Base-by-base conservation (phyloP, 305 asterid genomes). In the Solanum hybrid region DNA sequence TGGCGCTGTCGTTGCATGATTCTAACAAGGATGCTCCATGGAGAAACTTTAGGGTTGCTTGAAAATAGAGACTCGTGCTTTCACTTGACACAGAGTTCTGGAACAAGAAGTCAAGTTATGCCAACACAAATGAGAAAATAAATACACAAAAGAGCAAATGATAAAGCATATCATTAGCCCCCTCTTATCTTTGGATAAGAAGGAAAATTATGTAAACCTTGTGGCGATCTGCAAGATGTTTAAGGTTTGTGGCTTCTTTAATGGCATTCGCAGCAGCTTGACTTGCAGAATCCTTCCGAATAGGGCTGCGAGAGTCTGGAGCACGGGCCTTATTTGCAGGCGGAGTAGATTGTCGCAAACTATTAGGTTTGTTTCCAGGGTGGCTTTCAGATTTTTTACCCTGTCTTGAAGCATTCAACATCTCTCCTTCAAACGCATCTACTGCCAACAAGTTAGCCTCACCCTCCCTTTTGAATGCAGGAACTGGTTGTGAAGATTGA, bases 31-130 rank as follows among this genome's bases (percentile, higher is more conserved):
- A 97, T 77, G 99, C 99, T 91, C 98, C 99, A 77, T 95, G 95
- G 69, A 98, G 99, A 92, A 98, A 98, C 88, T 97, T 98, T 90
- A 98, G 98, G 85, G 98, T 96, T 72, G 99, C 99, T 93, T 98
- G 95, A 90, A 98, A 97, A 93, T 98, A 98, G 86, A 92, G 89
- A 35, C 96, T 93, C 17, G 91, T 97, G 90, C 99, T 95, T 29
- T 96, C 99, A 73, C 92, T 90, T 88, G 99, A 94, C 89, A 96
- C 99, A 89, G 94, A 91, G 90, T 93, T 95, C 99, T 96, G 95
- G 84, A 89, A 92, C 87, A 94, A 85, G 78, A 19, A 87, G 88
- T 79, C 71, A 38, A 17, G 89, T 90, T 88, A 91, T 9, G 86
- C 24, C 86, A 89, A 90, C 76, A 45, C 71, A 85, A 85, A 85